Base-by-base conservation (phyloP, 2,329 filamentous ascomycete genomes). In the Cytospora leucostoma region DNA sequence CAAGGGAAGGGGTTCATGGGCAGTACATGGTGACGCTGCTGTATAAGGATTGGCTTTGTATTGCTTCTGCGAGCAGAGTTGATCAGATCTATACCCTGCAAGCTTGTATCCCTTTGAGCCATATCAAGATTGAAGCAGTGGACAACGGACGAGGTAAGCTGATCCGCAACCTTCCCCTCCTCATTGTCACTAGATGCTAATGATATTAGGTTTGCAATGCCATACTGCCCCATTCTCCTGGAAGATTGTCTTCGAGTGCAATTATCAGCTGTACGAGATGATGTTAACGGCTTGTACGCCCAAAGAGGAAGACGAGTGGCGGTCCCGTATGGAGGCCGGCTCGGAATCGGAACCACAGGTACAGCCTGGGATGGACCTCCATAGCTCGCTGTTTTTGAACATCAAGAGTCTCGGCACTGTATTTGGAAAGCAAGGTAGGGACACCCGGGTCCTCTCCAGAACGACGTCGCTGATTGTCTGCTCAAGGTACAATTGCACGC, bases 151-250 rank as follows among this genome's bases (percentile, higher is more conserved):
- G 86, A 81, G 91, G 91, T 86, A 74, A 73, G 78, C 54, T 47
- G 32, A 8, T 68, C 65, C 63, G 70, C 59, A 70, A 74, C 27
- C 27, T 35, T 2, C 49, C n/a, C 37, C 32, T n/a, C 38, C 38
- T 13, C 11, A 17, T 7, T 4, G 7, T 19, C 7, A 19, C 38
- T 12, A 13, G 15, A 38, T 50, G 19, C 52, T 61, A 19, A 61
- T 37, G 37, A 15, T 32, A 44, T 21, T 65, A 96, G 93, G 92
- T 0, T 74, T 98, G 8, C 92, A 94, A 79, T 97, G 93, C 71
- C 89, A 95, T 67, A 91, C 90, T 3, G 91, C 91, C 0, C 88
- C 91, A 0, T 91, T 91, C 74, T 95, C 93, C 1, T 98, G 93
- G 94, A 99, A 98, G 73, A 71, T 97, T 12, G 82, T 92, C 3